Evolutionary conservation across 805 yeast genomes (phyloP), one percentile per base, ranked within the genome.

Genomic region (Candida dendrica): DNA sequence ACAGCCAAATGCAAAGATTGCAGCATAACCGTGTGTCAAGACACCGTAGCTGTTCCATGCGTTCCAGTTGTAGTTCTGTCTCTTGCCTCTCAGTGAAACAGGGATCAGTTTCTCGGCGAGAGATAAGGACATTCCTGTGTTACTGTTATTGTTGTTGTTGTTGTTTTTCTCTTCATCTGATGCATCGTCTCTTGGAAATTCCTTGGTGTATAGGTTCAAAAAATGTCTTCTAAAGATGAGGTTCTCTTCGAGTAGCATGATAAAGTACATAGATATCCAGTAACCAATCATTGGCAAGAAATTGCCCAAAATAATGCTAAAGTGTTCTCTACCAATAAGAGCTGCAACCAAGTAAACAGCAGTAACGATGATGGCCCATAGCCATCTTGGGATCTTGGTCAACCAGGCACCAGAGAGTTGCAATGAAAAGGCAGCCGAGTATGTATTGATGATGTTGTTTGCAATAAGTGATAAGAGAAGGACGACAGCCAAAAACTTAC

Each of bases 251-350:
- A 85, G 45, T 29, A 86, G 61, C 36, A 87, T 58, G n/a, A 76
- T 73, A 52, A 81, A 76, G 59, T 87, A 88, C 65, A 87, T 84
- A 44, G 90, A 77, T 42, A 85, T 76, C 96, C 96, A 87, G 63
- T 87, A 87, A 2, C 95, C 95, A 44, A 87, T 75, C 95, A 87
- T 87, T 9, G 96, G 95, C 53, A 87, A 66, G 62, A 87, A 87
- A 54, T 87, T 87, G 10, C 87, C 79, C 50, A 87, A 65, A 45
- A 88, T 85, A 3, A 77, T 69, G 43, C 86, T 69, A 57, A 88
- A 83, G 51, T 81, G 79, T 56, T 81, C 65, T 51, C 83, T 72
- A 10, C 96, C 96, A 18, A 75, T 90, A 45, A 86, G 63, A 1
- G 95, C 81, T 57, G 87, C 74, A 3, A 82, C 77, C 47, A 84